Percentiles rank a stretch among this genome's conserved stretches.
These are phyloP conservation scores for Paecilomyces niveus DNA, from an alignment of 2,329 filamentous ascomycete genomes.

Conservation along the genomic window DNA sequence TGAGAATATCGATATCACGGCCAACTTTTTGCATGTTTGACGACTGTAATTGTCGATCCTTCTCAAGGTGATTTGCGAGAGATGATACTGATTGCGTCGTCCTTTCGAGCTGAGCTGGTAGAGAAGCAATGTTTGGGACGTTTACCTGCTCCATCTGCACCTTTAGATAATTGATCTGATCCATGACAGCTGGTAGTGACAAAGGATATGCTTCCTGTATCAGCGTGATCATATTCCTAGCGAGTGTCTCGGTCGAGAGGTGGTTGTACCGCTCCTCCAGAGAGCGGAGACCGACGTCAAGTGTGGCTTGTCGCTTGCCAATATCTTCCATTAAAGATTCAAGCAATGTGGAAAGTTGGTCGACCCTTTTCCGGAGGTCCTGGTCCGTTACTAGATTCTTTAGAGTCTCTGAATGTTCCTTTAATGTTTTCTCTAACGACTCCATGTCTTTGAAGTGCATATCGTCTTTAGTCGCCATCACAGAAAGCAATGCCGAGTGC, in stretches of 20 bases:
- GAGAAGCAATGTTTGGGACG: background rate
- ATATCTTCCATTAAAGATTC: constrained; percentile 3
- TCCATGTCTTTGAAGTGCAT: constrained; percentile 13
- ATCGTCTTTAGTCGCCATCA: constrained; percentile 16
- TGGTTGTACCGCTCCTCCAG: constrained; percentile 47
- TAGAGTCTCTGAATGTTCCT: background rate
- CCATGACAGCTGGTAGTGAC: constrained; percentile 14
- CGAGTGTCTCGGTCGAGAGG: constrained; percentile 33
- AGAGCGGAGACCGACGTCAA: constrained; percentile 21
- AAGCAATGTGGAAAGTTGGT: constrained; percentile 1
- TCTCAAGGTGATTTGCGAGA: background rate
- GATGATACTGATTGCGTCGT: background rate
- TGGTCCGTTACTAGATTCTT: background rate
- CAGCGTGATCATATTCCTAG: constrained; percentile 23
- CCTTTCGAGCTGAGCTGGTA: constrained; percentile 2
- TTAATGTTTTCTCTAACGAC: constrained; percentile 7
- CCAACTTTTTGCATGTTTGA: background rate
- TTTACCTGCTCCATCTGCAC: constrained; percentile 6
- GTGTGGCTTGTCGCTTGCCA: constrained; percentile 6
- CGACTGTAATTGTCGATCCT: background rate
- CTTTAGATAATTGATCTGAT: constrained; percentile 14
- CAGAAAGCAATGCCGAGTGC: constrained; percentile 6
- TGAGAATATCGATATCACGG: background rate
- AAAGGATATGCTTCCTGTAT: constrained; percentile 30
- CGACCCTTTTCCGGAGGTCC: background rate